A percentile compares a stretch with the other conserved stretches of the same genome.
Conservation (phyloP, 768 basidiomycete genomes). For the Pluteus cervinus region DNA sequence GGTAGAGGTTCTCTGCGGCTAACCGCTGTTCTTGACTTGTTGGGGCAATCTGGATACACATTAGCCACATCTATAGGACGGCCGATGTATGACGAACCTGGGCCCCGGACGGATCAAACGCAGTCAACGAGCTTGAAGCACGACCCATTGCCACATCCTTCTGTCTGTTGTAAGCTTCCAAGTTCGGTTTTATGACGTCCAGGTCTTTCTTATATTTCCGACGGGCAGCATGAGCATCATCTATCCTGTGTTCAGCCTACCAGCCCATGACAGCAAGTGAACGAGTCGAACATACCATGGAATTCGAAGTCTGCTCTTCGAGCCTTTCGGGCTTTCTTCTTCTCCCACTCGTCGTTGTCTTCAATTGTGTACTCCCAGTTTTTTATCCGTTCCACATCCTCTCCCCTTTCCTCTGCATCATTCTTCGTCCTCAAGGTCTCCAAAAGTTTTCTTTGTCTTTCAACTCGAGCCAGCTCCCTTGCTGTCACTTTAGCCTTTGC, state of each 20-base stretch:
- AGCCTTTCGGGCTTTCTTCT: constrained; percentile 76
- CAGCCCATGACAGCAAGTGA: too few relatives aligned
- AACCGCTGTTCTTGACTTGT: constrained; percentile 59
- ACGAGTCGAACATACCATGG: constrained; percentile 63
- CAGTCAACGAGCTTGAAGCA: constrained; percentile 61
- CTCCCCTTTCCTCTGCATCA: constrained; percentile 87
- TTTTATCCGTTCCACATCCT: constrained; percentile 84
- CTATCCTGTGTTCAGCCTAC: too few relatives aligned
- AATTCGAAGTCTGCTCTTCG: constrained; percentile 87
- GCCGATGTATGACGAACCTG: background rate
- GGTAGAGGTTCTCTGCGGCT: constrained; percentile 78
- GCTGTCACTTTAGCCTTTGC: constrained; percentile 71
- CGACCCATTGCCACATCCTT: constrained; percentile 82
- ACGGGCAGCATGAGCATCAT: constrained; percentile 85
- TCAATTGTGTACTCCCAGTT: constrained; percentile 96
- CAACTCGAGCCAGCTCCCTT: constrained; percentile 77
- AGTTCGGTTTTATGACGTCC: constrained; percentile 81
- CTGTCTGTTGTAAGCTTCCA: constrained; percentile 81
- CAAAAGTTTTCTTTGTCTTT: constrained; percentile 86
- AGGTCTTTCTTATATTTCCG: constrained; percentile 91
- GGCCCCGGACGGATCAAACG: constrained; percentile 43
- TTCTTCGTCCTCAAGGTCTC: constrained; percentile 80
- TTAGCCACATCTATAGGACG: constrained; percentile 8
- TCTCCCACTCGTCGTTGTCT: constrained; percentile 96
- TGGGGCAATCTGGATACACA: constrained; percentile 35